A percentile compares a stretch with the other conserved stretches of the same genome.
Evolutionary conservation across 805 yeast genomes (phyloP).

Genomic region (Sugiyamaella floridensis): DNA sequence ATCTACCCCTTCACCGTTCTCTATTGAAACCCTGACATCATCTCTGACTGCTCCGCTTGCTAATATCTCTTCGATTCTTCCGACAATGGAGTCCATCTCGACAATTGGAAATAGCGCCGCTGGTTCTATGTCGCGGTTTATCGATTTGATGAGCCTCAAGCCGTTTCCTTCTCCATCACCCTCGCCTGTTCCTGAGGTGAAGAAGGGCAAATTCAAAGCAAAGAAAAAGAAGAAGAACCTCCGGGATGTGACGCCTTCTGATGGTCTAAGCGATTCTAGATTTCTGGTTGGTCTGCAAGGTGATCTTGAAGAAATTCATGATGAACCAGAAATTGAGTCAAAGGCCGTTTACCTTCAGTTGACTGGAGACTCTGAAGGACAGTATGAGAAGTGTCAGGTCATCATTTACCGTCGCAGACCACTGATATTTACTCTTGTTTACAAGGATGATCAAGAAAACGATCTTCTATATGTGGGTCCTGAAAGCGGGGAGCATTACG

Average conservation of each 20-base stretch:
- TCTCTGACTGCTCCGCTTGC: neutral
- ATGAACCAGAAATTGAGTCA: constrained; percentile 4
- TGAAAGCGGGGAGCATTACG: constrained; percentile 7
- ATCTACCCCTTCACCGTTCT: neutral
- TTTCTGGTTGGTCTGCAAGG: constrained; percentile 20
- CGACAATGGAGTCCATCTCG: constrained; percentile 5
- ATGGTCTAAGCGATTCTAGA: constrained; percentile 18
- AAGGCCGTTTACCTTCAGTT: constrained; percentile 7
- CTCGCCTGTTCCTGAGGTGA: neutral
- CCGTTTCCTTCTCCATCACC: neutral
- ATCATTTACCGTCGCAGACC: constrained; percentile 23
- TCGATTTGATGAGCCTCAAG: constrained; percentile 10
- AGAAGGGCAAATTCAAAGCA: neutral
- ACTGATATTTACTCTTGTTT: constrained; percentile 19
- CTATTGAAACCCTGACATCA: neutral
- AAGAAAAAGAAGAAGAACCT: neutral
- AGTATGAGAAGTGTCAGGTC: constrained; percentile 7
- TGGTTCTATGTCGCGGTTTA: constrained; percentile 9
- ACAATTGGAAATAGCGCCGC: constrained; percentile 10
- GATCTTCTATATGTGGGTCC: constrained; percentile 3
- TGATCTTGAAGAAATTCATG: constrained; percentile 12
- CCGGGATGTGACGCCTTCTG: constrained; percentile 4
- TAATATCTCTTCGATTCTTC: neutral
- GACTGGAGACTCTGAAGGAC: neutral
- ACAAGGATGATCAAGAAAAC: neutral